These are phyloP conservation scores for Didymellaceae sp. DNA, from an alignment of 2,329 filamentous ascomycete genomes.

Conservation along the genomic window DNA sequence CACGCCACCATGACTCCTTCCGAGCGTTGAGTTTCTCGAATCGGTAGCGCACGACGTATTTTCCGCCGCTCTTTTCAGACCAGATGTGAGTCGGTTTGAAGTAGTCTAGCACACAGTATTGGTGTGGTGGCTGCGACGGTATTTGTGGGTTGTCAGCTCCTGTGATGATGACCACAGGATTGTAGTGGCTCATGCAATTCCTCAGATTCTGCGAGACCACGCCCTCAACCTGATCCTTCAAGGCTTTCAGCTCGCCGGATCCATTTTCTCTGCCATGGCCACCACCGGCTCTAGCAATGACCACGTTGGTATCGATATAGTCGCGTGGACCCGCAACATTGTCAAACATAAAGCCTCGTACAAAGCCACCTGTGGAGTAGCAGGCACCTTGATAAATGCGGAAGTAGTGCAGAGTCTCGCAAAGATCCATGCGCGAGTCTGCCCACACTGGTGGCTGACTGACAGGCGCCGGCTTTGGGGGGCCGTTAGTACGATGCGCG, in stretches of 20 bases:
- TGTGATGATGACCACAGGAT: slow-evolving; percentile 60
- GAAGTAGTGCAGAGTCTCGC: slow-evolving; percentile 69
- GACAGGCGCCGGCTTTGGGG: slow-evolving; percentile 44
- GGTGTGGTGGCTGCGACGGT: slow-evolving; percentile 59
- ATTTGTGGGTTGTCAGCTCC: slow-evolving; percentile 60
- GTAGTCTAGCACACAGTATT: slow-evolving; percentile 71
- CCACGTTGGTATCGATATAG: slow-evolving; percentile 64
- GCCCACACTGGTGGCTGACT: slow-evolving; percentile 63
- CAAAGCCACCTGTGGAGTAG: slow-evolving; percentile 60
- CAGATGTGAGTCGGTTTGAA: slow-evolving; percentile 74
- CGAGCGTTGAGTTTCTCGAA: slow-evolving; percentile 67
- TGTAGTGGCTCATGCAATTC: slow-evolving; percentile 54
- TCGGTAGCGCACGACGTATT: slow-evolving; percentile 63
- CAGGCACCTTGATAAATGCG: slow-evolving; percentile 65
- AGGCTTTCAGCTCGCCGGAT: slow-evolving; percentile 55
- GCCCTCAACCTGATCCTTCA: slow-evolving; percentile 54
- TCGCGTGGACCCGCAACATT: slow-evolving; percentile 61
- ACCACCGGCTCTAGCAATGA: slow-evolving; percentile 69
- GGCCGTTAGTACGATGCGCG: slow-evolving; percentile 20
- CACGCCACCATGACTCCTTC: slow-evolving; percentile 66
- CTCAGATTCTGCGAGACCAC: slow-evolving; percentile 50
- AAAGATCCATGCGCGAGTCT: slow-evolving; percentile 64
- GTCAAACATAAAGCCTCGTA: slow-evolving; percentile 66
- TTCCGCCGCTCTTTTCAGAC: slow-evolving; percentile 62
- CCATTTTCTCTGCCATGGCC: slow-evolving; percentile 56